These are phyloP conservation scores for Pugionium cornutum DNA, from an alignment of 345 rosid genomes.

Conservation along the genomic window DNA sequence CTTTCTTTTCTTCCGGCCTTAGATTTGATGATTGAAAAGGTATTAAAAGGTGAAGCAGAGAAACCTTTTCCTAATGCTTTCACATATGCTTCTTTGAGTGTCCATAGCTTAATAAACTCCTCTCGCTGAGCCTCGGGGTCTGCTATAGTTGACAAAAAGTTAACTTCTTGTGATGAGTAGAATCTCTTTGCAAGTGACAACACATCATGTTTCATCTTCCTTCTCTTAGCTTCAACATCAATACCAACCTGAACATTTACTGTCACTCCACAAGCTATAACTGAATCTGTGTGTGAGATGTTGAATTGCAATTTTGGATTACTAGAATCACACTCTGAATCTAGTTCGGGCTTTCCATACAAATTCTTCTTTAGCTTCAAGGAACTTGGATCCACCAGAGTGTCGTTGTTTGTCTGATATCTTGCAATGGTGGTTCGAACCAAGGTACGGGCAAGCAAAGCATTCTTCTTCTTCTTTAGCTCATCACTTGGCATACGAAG, in stretches of 20 bases:
- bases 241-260: slow-evolving; percentile 56
- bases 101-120: slow-evolving; percentile 77
- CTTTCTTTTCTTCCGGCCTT: slow-evolving; percentile 26
- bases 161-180: slow-evolving; percentile 57
- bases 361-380: slow-evolving; percentile 71
- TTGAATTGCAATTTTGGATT: slow-evolving; percentile 56
- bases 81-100: slow-evolving; percentile 81
- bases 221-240: slow-evolving; percentile 68
- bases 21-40: slow-evolving; percentile 50
- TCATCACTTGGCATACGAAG: slow-evolving; percentile 51
- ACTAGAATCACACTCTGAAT: slow-evolving; percentile 43
- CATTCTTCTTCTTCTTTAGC: slow-evolving; percentile 59
- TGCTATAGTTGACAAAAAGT: slow-evolving; percentile 50
- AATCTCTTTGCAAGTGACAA: slow-evolving; percentile 54
- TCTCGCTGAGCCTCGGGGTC: slow-evolving; percentile 55
- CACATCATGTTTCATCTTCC: slow-evolving; percentile 48
- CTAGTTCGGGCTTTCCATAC: slow-evolving; percentile 93
- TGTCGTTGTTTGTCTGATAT: slow-evolving; percentile 57
- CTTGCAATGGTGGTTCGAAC: slow-evolving; percentile 90
- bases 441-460: slow-evolving; percentile 76
- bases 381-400: slow-evolving; percentile 60
- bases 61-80: slow-evolving; percentile 75
- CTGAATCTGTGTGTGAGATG: slow-evolving; percentile 69
- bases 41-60: slow-evolving; percentile 70
- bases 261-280: slow-evolving; percentile 75